Conservation (phyloP, 305 asterid species). For the Lippia alba region DNA sequence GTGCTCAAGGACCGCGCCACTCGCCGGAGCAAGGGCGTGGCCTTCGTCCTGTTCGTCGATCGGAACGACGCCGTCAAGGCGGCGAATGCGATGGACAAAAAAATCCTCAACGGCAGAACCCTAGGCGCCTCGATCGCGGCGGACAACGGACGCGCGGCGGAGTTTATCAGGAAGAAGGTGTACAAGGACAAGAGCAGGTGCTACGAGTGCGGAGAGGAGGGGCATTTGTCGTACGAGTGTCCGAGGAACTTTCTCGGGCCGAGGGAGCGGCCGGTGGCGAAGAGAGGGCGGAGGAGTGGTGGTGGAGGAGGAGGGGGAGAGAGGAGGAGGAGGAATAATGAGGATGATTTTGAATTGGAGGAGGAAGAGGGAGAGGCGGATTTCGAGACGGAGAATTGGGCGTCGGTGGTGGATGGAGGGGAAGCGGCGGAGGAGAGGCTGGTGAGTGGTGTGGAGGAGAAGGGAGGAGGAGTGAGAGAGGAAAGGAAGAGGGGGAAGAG, state of each 20-base stretch:
- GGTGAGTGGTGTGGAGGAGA: conserved; percentile 46
- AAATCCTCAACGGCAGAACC: conserved; percentile 80
- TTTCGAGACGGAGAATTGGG: conserved; percentile 85
- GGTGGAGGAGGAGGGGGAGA: conserved; percentile 42
- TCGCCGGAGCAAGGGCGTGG: conserved; percentile 90
- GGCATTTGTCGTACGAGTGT: conserved; percentile 93
- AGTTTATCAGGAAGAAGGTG: conserved; percentile 81
- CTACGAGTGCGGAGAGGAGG: conserved; percentile 92
- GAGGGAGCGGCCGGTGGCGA: conserved; percentile 84
- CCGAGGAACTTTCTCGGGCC: conserved; percentile 79
- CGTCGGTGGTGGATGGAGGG: conserved; percentile 79
- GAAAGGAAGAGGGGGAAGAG: conserved; percentile 67
- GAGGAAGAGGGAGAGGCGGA: conserved; percentile 46
- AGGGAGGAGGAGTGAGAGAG: conserved; percentile 40
- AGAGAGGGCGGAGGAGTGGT: conserved; percentile 64
- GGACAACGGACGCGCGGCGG: conserved; percentile 92
- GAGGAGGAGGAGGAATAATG: conserved; percentile 41
- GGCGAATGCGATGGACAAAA: conserved; percentile 70
- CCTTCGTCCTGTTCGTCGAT: conserved; percentile 73
- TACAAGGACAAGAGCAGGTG: conserved; percentile 96
- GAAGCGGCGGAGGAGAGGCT: conserved; percentile 79
- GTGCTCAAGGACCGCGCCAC: conserved; percentile 82
- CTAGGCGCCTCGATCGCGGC: conserved; percentile 83
- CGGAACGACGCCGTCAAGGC: conserved; percentile 86
- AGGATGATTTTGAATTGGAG: conserved; percentile 35